Evolutionary conservation across 257 asterid species (phyloP).

Genomic region (Solanum tarijense): DNA sequence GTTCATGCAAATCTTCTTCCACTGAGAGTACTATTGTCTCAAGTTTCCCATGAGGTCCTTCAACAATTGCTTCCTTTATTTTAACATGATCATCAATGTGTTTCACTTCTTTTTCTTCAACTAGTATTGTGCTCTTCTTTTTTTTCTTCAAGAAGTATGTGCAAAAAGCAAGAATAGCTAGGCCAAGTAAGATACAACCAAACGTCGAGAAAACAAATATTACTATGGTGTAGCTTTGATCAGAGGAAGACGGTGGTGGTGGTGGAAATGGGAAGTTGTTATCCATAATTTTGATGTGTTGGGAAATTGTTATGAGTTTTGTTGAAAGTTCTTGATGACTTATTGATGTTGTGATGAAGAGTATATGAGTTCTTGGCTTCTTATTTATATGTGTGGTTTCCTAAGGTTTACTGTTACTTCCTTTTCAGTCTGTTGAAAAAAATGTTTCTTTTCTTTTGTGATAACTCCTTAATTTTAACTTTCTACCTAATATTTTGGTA

Average conservation of each 20-base stretch:
- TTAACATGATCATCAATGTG: slow-evolving; percentile 24
- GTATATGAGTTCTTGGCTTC: not conserved
- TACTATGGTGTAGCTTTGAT: slow-evolving; percentile 2
- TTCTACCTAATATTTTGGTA: not conserved
- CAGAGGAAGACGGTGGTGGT: not conserved
- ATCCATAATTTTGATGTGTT: not conserved
- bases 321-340: not conserved
- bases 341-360: not conserved
- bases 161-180: slow-evolving; percentile 8
- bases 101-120: slow-evolving; percentile 2
- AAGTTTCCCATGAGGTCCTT: slow-evolving; percentile 24
- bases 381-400: not conserved
- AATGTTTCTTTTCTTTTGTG: rapidly evolving
- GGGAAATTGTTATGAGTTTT: not conserved
- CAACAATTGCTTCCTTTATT: slow-evolving; percentile 17
- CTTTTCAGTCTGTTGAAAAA: rapidly evolving
- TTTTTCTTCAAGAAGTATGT: slow-evolving; percentile 23
- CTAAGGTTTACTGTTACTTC: not conserved
- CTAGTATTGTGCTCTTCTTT: slow-evolving; percentile 6
- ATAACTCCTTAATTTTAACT: too few relatives aligned
- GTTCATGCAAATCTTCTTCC: slow-evolving; percentile 20
- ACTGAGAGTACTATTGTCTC: slow-evolving; percentile 11
- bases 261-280: slow-evolving; percentile 5
- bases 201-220: slow-evolving; percentile 13
- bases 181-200: slow-evolving; percentile 11